A percentile compares a stretch with the other conserved stretches of the same genome.
phyloP scores from a whole-genome alignment of 2,329 filamentous ascomycete species.

The Paraphoma chrysanthemicola region DNA sequence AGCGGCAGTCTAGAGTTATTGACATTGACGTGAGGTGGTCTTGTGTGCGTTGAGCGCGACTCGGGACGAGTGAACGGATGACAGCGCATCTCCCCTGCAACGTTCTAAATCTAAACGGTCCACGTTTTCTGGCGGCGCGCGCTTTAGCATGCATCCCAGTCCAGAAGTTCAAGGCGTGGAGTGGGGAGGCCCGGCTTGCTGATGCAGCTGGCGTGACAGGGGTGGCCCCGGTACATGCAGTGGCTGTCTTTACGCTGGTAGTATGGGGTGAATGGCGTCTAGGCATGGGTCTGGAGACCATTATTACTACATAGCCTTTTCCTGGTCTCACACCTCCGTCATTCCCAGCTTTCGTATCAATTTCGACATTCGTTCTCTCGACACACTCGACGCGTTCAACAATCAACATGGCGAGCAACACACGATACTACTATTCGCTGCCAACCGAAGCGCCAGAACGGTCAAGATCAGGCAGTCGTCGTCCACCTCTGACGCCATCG shows the following conservation, averaged over 20 bases:
- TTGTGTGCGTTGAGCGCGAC: slow-evolving; percentile 33
- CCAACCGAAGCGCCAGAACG: slow-evolving; percentile 44
- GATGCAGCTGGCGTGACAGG: slow-evolving; percentile 42
- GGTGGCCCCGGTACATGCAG: slow-evolving; percentile 39
- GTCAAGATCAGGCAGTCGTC: slow-evolving; percentile 46
- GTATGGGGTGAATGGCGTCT: slow-evolving; percentile 50
- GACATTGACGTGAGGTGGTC: slow-evolving; percentile 30
- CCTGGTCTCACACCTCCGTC: slow-evolving; percentile 12
- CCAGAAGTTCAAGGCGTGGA: slow-evolving; percentile 37
- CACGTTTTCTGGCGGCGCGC: slow-evolving; percentile 47
- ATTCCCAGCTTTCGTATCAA: slow-evolving; percentile 21
- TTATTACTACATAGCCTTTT: slow-evolving; percentile 39
- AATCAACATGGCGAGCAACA: slow-evolving; percentile 43
- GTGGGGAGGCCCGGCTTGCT: slow-evolving; percentile 42
- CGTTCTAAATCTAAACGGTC: slow-evolving; percentile 41
- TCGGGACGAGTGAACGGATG: slow-evolving; percentile 47
- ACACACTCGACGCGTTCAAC: slow-evolving; percentile 14
- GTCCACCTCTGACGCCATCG: slow-evolving; percentile 54
- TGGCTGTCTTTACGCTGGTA: slow-evolving; percentile 38
- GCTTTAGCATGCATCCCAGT: slow-evolving; percentile 40
- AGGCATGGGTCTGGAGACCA: slow-evolving; percentile 34
- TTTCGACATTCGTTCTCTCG: slow-evolving; percentile 17
- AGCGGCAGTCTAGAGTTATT: slow-evolving; percentile 30
- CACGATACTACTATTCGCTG: slow-evolving; percentile 48
- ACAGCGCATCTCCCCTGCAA: slow-evolving; percentile 48